These are phyloP conservation scores for Dichotomocladium elegans DNA, from an alignment of 371 early-diverging fungal genomes.

Conservation along the genomic window DNA sequence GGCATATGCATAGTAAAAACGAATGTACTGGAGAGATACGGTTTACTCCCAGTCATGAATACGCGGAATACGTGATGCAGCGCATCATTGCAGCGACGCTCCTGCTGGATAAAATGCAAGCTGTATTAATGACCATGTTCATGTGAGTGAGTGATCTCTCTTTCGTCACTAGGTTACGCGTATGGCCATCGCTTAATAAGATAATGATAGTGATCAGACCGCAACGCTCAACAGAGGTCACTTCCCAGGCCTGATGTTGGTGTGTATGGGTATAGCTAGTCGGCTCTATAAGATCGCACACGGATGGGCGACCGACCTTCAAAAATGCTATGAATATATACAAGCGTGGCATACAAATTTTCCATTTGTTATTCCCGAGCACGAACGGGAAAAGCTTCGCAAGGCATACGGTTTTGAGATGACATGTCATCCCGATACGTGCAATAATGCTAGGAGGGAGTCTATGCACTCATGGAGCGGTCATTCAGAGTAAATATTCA, in stretches of 20 bases:
- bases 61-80: conserved; percentile 36
- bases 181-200: neutral
- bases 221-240: conserved; percentile 29
- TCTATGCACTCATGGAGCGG: conserved; percentile 8
- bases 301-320: conserved; percentile 23
- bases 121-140: conserved; percentile 23
- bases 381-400: conserved; percentile 9
- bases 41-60: conserved; percentile 33
- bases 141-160: conserved; percentile 2
- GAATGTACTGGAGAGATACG: conserved; percentile 23
- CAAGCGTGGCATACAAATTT: conserved; percentile 28
- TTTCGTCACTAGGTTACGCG: too few species aligned
- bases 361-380: conserved; percentile 26
- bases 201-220: conserved; percentile 23
- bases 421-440: conserved; percentile 4
- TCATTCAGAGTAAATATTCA: conserved; percentile 1
- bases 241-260: conserved; percentile 32
- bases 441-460: neutral
- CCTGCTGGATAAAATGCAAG: conserved; percentile 35
- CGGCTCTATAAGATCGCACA: conserved; percentile 26
- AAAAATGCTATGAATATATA: conserved; percentile 31
- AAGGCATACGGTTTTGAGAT: neutral
- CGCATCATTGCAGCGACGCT: conserved; percentile 28
- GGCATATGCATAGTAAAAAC: conserved; percentile 15
- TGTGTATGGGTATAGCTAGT: conserved; percentile 32